Evolutionary conservation across 495 filamentous ascomycete species (phyloP).

Genomic region (Aspergillus steynii): DNA sequence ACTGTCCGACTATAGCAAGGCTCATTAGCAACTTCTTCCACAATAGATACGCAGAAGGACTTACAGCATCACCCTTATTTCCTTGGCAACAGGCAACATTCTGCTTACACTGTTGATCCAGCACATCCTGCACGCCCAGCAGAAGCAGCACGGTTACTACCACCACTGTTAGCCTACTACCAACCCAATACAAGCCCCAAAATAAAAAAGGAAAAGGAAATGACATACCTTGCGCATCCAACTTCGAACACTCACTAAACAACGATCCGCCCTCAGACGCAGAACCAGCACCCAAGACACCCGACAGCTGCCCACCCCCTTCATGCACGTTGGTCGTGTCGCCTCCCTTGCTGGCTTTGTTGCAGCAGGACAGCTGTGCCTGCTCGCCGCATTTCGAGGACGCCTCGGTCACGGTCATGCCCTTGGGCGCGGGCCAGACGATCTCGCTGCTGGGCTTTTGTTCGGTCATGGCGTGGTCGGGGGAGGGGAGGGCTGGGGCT

Average conservation of each 20-base stretch:
- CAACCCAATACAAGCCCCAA: not conserved
- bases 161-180: conserved; percentile 14
- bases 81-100: conserved; percentile 54
- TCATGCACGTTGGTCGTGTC: conserved; percentile 38
- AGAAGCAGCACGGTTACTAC: conserved; percentile 31
- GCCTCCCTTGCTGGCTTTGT: conserved; percentile 46
- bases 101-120: conserved; percentile 55
- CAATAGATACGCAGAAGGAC: conserved; percentile 11
- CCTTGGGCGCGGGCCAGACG: conserved; percentile 33
- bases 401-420: conserved; percentile 48
- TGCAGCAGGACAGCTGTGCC: conserved; percentile 52
- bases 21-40: conserved; percentile 2
- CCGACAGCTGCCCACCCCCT: conserved; percentile 31
- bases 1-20: conserved; percentile 28
- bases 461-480: conserved; percentile 1
- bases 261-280: conserved; percentile 37
- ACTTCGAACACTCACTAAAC: conserved; percentile 43
- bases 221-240: conserved; percentile 31
- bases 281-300: conserved; percentile 35
- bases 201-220: not conserved
- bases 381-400: conserved; percentile 50
- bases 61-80: conserved; percentile 39
- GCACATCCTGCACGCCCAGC: conserved; percentile 42
- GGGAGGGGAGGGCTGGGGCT: conserved; percentile 7
- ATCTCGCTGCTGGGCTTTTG: conserved; percentile 21